Evolutionary conservation across 2,329 filamentous ascomycete genomes (phyloP).

Genomic region (Aspergillus aculeatus): DNA sequence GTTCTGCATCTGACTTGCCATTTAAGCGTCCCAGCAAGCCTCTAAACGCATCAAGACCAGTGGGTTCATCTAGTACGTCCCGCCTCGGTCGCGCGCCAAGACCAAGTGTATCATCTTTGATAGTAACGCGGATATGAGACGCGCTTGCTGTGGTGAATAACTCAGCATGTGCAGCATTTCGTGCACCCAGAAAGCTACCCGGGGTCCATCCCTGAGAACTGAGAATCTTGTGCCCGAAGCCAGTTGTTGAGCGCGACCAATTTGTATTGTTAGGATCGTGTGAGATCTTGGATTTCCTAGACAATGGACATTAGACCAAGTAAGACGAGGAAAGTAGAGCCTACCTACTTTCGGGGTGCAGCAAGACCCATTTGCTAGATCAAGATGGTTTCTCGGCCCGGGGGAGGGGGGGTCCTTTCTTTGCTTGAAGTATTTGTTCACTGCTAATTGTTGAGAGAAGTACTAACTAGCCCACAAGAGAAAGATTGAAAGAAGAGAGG

Average conservation of each 20-base stretch:
- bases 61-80: constrained; percentile 66
- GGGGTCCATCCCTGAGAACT: constrained; percentile 87
- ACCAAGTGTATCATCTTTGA: constrained; percentile 91
- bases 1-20: constrained; percentile 72
- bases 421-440: background rate
- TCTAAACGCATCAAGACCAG: constrained; percentile 83
- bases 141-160: constrained; percentile 77
- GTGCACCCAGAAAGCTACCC: constrained; percentile 76
- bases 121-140: constrained; percentile 76
- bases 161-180: constrained; percentile 70
- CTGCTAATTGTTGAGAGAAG: background rate
- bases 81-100: constrained; percentile 77
- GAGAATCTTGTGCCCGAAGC: constrained; percentile 88
- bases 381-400: background rate
- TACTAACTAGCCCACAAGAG: background rate
- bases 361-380: constrained; percentile 63
- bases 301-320: constrained; percentile 4
- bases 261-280: constrained; percentile 93
- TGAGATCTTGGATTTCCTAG: constrained; percentile 69
- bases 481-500: background rate
- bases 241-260: constrained; percentile 79
- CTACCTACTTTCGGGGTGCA: constrained; percentile 62
- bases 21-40: constrained; percentile 85
- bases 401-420: background rate
- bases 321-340: background rate